Evolutionary conservation across 768 basidiomycete genomes (phyloP).

Genomic region (Rhizopogon vesiculosus): DNA sequence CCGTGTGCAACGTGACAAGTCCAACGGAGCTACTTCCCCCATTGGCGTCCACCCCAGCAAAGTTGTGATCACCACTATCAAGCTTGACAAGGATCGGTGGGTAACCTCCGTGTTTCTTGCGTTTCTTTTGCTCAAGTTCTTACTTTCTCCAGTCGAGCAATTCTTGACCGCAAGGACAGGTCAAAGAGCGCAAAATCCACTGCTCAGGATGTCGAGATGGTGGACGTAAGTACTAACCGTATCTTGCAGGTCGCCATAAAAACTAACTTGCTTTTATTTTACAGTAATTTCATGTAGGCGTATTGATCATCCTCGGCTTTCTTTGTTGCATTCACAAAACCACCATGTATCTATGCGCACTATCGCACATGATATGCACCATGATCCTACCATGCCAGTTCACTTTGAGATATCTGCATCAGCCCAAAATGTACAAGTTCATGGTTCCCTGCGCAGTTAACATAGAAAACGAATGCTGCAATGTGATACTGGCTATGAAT

Average conservation of each 20-base stretch:
- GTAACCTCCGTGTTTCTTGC: conserved; percentile 7
- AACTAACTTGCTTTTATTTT: conserved; percentile 4
- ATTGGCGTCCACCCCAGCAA: conserved; percentile 97
- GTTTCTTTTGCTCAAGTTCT: conserved; percentile 2
- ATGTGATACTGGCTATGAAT: conserved; percentile 15
- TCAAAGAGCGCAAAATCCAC: conserved; percentile 49
- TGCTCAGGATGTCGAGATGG: conserved; percentile 69
- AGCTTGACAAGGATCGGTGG: conserved; percentile 87
- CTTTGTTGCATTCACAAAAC: conserved; percentile 38
- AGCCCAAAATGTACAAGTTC: not conserved
- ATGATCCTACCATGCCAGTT: conserved; percentile 24
- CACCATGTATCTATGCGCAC: conserved; percentile 63
- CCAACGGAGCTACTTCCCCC: conserved; percentile 89
- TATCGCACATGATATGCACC: conserved; percentile 51
- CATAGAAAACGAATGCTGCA: not conserved
- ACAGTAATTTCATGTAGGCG: conserved; percentile 29
- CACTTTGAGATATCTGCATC: not conserved
- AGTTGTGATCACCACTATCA: conserved; percentile 89
- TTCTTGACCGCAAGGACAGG: conserved; percentile 81
- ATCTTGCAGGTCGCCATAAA: conserved; percentile 10
- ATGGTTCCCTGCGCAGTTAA: not conserved
- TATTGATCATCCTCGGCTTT: conserved; percentile 11
- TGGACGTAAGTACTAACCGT: conserved; percentile 53
- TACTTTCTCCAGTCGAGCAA: conserved; percentile 57
- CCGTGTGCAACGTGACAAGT: conserved; percentile 96